A percentile compares a stretch with the other conserved stretches of the same genome.
These are phyloP conservation scores for Trichoderma citrinoviride DNA, from an alignment of 2,329 filamentous ascomycete species.

Conservation along the genomic window DNA sequence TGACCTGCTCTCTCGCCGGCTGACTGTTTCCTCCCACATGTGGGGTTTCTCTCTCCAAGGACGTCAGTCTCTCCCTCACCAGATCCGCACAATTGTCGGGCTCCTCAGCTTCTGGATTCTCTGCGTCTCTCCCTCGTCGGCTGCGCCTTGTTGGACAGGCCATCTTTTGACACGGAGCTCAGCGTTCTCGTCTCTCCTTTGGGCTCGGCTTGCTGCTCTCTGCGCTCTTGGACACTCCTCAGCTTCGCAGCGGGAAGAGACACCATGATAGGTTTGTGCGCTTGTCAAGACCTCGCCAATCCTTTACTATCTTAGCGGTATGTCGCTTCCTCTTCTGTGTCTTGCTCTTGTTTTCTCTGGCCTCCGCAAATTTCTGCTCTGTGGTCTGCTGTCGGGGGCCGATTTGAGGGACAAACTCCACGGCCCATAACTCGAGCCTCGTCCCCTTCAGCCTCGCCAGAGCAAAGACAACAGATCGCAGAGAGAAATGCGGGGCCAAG, in stretches of 20 bases:
- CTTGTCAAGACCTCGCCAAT: slow-evolving; percentile 32
- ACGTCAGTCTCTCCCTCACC: slow-evolving; percentile 24
- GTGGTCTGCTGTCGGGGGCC: no score
- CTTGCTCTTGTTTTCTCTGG: background rate
- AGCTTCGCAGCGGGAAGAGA: slow-evolving; percentile 33
- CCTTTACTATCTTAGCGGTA: slow-evolving; percentile 43
- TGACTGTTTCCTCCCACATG: slow-evolving; percentile 16
- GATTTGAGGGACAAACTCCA: background rate
- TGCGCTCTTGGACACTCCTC: slow-evolving; percentile 27
- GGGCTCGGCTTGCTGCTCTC: slow-evolving; percentile 24
- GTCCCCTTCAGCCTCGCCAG: background rate
- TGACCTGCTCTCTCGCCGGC: slow-evolving; percentile 16
- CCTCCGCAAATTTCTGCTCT: no score
- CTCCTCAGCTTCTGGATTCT: slow-evolving; percentile 21
- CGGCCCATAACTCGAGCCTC: background rate
- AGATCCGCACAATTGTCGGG: slow-evolving; percentile 10
- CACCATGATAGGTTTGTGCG: slow-evolving; percentile 45
- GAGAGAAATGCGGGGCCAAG: background rate
- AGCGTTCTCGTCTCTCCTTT: background rate
- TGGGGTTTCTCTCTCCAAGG: slow-evolving; percentile 10
- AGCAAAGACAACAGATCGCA: slow-evolving; percentile 3
- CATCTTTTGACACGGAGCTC: background rate
- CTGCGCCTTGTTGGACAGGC: slow-evolving; percentile 10
- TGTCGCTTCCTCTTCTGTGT: slow-evolving; percentile 22
- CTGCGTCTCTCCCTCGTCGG: background rate